Conservation (phyloP, 2,329 filamentous ascomycete species). For the Venturia asperata region DNA sequence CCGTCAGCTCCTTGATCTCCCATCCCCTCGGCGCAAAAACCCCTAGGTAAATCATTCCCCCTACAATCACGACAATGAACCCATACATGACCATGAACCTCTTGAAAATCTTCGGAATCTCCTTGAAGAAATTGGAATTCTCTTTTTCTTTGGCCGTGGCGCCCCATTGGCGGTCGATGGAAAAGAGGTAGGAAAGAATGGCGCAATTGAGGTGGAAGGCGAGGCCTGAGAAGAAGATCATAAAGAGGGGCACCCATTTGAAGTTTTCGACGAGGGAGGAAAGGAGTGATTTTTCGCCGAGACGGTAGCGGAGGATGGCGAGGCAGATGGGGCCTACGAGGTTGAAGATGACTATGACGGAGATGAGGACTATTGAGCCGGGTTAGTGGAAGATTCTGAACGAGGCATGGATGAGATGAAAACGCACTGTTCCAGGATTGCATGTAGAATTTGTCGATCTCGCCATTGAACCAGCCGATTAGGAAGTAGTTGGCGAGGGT, state of each 20-base stretch:
- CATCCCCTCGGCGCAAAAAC: constrained; percentile 20
- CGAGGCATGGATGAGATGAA: background rate
- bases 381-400: background rate
- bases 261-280: constrained; percentile 20
- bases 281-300: constrained; percentile 20
- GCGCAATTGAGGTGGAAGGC: too few species aligned
- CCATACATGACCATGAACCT: constrained; percentile 51
- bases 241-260: constrained; percentile 23
- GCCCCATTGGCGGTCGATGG: constrained; percentile 25
- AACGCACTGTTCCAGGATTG: too few species aligned
- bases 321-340: background rate
- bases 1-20: constrained; percentile 20
- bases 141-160: constrained; percentile 53
- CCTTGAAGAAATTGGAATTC: constrained; percentile 50
- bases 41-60: constrained; percentile 36
- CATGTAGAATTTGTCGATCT: constrained; percentile 21
- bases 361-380: background rate
- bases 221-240: constrained; percentile 21
- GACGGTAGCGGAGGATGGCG: constrained; percentile 21
- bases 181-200: constrained; percentile 3
- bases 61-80: constrained; percentile 41
- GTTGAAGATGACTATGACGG: constrained; percentile 8
- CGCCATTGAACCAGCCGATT: constrained; percentile 21
- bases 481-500: constrained; percentile 22
- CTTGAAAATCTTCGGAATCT: constrained; percentile 49